Evolutionary conservation across 1,284 basidiomycete species (phyloP), one percentile per base, ranked within the genome.

Genomic region (Neonothopanus nambi): DNA sequence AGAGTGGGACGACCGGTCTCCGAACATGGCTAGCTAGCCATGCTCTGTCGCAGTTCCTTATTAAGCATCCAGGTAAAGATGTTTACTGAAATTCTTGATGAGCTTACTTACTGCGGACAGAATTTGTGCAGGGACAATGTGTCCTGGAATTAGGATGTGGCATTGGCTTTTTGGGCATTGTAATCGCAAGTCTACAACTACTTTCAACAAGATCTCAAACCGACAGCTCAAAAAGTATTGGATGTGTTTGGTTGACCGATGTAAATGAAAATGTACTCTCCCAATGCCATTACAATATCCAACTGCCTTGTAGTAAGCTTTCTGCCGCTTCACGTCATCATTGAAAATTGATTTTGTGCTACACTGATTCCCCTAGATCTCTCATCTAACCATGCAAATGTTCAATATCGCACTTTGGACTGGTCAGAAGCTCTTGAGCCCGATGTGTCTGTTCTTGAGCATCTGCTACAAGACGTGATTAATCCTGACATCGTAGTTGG

Each of bases 21-120:
- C 76, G 85, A 50, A 91, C 89, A 2, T 91, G 89, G 89, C 72
- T 77, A 23, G 87, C 89, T 1, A 85, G 87, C 60, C 78, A 86
- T 41, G 70, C 79, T n/a, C 71, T 91, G 12, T 80, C 83, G 0
- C 76, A 84, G 46, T 84, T 82, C 61, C 68, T 91, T n/a, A 74
- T 83, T 20, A 54, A 61, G 8, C 70, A 85, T 62, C 70, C 79
- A 65, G 75, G 85, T 85, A 63, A 56, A 62, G 44, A 7, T 1
- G 6, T 26, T 50, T 17, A 20, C 12, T 33, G 26, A 11, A 21
- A 30, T 55, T 28, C 17, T 51, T 39, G 26, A 46, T 9, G 26
- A n/a, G 38, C 46, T 57, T 13, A 42, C n/a, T 6, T 48, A 35
- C 28, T 24, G 1, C 57, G 2, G 41, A 35, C n/a, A 90, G 87